These are phyloP conservation scores for Fusarium annulatum DNA, from an alignment of 2,329 filamentous ascomycete species.

Conservation along the genomic window DNA sequence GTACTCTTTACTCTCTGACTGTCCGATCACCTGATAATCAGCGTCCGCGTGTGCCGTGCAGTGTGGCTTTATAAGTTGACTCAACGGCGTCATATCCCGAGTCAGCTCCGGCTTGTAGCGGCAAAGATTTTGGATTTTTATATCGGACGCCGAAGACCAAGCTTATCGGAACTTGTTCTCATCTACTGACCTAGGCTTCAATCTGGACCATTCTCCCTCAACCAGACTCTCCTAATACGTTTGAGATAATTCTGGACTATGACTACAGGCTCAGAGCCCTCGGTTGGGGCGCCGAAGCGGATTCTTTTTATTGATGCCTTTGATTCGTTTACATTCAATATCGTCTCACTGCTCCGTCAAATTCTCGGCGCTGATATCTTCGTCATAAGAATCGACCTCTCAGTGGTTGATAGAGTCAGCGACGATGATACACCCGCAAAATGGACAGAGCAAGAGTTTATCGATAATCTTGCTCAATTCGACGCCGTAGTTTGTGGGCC, in stretches of 20 bases:
- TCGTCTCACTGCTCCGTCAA: constrained; percentile 80
- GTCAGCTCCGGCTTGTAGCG: constrained; percentile 44
- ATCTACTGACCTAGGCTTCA: not conserved
- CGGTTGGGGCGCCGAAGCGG: constrained; percentile 45
- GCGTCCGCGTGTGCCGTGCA: not conserved
- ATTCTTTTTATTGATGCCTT: constrained; percentile 95
- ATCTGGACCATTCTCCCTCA: not conserved
- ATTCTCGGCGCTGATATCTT: constrained; percentile 74
- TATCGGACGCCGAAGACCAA: constrained; percentile 15
- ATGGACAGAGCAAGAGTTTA: constrained; percentile 59
- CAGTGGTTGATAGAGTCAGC: constrained; percentile 60
- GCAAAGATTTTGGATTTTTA: constrained; percentile 38
- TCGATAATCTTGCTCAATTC: constrained; percentile 64
- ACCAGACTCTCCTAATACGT: not conserved
- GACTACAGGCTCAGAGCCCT: constrained; percentile 36
- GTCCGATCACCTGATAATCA: constrained; percentile 30
- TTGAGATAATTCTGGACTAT: constrained; percentile 14
- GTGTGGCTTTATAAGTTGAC: constrained; percentile 5
- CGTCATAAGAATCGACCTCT: constrained; percentile 52
- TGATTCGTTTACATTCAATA: constrained; percentile 97
- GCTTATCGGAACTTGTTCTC: constrained; percentile 11
- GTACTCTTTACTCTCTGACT: not conserved
- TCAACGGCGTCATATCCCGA: constrained; percentile 25
- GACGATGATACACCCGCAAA: constrained; percentile 4
- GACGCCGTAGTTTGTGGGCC: constrained; percentile 91